phyloP scores from a whole-genome alignment of 495 filamentous ascomycete species.

The Penicillium robsamsonii region DNA sequence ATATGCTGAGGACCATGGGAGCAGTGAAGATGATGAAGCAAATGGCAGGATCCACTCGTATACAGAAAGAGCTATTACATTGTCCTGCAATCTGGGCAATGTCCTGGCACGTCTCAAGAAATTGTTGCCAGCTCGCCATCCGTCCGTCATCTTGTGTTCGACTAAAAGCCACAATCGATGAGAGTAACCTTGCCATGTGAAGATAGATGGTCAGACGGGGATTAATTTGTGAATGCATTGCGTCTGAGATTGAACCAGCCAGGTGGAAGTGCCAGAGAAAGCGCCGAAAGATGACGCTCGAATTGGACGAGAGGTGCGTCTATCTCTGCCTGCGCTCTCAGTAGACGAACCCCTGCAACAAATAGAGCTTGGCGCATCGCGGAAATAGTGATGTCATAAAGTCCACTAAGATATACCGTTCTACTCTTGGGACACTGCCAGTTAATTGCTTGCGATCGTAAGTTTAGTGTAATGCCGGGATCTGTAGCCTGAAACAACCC shows the following conservation, averaged over 20 bases:
- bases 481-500: too few relatives aligned
- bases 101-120: conserved; percentile 20
- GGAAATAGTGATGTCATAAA: conserved; percentile 12
- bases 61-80: conserved; percentile 21
- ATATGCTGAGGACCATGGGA: conserved; percentile 20
- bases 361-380: conserved; percentile 15
- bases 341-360: conserved; percentile 9
- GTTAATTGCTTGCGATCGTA: too few relatives aligned
- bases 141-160: conserved; percentile 11
- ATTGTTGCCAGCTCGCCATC: conserved; percentile 17
- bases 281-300: conserved; percentile 16
- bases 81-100: conserved; percentile 16
- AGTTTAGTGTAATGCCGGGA: too few relatives aligned
- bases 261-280: conserved; percentile 17
- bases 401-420: too few relatives aligned
- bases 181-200: conserved; percentile 13
- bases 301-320: conserved; percentile 2
- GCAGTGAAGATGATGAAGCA: conserved; percentile 18
- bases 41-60: conserved; percentile 24
- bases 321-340: background rate
- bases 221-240: conserved; percentile 21
- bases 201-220: conserved; percentile 18
- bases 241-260: conserved; percentile 19
- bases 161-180: conserved; percentile 6
- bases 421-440: too few relatives aligned